phyloP scores from a whole-genome alignment of 805 yeast species.

The Candida broadrunensis region DNA sequence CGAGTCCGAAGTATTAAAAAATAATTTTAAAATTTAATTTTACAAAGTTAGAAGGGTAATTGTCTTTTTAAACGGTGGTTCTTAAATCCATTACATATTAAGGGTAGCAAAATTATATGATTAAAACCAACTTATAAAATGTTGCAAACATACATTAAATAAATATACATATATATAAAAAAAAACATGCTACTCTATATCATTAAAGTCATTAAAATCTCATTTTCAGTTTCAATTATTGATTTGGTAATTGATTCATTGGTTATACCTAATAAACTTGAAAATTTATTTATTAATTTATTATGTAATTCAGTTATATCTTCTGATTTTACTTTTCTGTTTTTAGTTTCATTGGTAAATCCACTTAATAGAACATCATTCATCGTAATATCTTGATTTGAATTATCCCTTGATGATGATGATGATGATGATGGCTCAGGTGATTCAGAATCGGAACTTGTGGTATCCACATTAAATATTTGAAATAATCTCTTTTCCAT shows the following conservation, averaged over 20 bases:
- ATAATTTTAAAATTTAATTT: too few relatives aligned
- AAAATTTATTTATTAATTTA: neutral
- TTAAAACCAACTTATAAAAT: too few relatives aligned
- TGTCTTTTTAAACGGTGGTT: too few relatives aligned
- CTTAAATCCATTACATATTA: too few relatives aligned
- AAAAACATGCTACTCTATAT: too few relatives aligned
- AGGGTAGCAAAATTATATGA: too few relatives aligned
- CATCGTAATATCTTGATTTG: neutral
- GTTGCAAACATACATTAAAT: too few relatives aligned
- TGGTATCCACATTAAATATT: conserved; percentile 25
- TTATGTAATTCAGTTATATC: neutral
- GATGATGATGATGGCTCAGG: neutral
- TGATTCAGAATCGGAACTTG: neutral
- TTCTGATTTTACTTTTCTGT: neutral
- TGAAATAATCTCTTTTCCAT: conserved; percentile 29
- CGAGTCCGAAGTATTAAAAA: too few relatives aligned
- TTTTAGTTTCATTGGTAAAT: neutral
- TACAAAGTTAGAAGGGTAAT: too few relatives aligned
- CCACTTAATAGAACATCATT: neutral
- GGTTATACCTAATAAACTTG: neutral
- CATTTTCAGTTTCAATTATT: neutral
- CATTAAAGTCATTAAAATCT: too few relatives aligned
- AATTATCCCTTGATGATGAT: neutral
- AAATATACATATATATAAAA: too few relatives aligned
- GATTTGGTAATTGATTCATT: neutral